Percentiles rank a stretch among this genome's conserved stretches.
These are phyloP conservation scores for Cymbopogon citratus DNA, from an alignment of 176 grass and related monocot species.

Conservation along the genomic window DNA sequence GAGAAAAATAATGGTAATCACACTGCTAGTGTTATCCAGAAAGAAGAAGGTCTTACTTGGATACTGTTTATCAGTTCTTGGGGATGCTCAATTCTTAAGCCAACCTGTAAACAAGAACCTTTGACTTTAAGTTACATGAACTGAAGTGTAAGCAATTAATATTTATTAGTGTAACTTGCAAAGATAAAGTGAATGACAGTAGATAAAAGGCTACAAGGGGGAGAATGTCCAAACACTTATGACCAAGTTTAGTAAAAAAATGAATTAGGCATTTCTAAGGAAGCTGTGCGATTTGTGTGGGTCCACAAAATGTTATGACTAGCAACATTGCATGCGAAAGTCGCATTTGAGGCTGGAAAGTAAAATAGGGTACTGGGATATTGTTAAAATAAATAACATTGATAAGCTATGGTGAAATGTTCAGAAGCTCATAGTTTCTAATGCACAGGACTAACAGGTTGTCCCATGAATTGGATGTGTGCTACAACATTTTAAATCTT, in stretches of 20 bases:
- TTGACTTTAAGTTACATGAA: background rate
- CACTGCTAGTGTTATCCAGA: background rate
- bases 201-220: background rate
- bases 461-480: background rate
- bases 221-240: background rate
- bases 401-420: background rate
- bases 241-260: background rate
- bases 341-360: background rate
- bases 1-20: background rate
- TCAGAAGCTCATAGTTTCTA: background rate
- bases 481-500: background rate
- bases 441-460: background rate
- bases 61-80: constrained; percentile 58
- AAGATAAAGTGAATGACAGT: constrained; percentile 1
- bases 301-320: background rate
- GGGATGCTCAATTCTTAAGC: constrained; percentile 91
- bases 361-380: background rate
- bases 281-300: background rate
- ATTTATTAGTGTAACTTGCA: background rate
- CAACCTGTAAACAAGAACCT: constrained; percentile 55
- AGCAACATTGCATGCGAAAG: background rate
- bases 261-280: background rate
- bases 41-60: constrained; percentile 62
- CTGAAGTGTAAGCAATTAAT: background rate
- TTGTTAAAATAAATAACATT: background rate